These are phyloP conservation scores for Yamadazyma pseudoaaseri DNA, from an alignment of 1,139 yeast genomes.

Conservation along the genomic window DNA sequence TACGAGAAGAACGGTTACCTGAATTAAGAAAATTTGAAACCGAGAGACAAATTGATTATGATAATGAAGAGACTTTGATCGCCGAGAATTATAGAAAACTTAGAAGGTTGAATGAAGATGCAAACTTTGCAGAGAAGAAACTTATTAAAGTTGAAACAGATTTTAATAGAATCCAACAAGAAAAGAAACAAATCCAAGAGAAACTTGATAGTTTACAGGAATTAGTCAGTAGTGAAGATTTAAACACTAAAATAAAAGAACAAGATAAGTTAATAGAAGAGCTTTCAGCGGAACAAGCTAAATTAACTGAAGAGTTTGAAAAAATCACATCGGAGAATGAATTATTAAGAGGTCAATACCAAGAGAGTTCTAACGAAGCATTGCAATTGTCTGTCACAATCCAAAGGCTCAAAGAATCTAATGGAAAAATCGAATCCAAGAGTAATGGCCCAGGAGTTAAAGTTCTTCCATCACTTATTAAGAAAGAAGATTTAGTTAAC, in stretches of 20 bases:
- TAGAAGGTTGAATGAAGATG: conserved; percentile 49
- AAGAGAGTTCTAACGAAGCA: conserved; percentile 52
- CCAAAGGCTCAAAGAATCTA: conserved; percentile 25
- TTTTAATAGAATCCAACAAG: conserved; percentile 18
- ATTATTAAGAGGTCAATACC: conserved; percentile 47
- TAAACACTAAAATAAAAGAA: conserved; percentile 15
- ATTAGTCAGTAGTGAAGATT: conserved; percentile 6
- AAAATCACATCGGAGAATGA: conserved; percentile 37
- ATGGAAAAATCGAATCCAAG: conserved; percentile 30
- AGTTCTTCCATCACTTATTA: conserved; percentile 36
- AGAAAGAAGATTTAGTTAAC: conserved; percentile 33
- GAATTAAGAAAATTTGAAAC: conserved; percentile 44
- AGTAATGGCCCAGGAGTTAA: conserved; percentile 45
- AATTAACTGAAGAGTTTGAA: conserved; percentile 25
- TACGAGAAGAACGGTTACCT: conserved; percentile 25
- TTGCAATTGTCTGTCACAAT: conserved; percentile 45
- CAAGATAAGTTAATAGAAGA: conserved; percentile 29
- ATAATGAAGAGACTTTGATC: conserved; percentile 46
- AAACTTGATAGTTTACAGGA: conserved; percentile 20
- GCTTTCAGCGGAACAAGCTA: conserved; percentile 28
- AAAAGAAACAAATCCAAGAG: conserved; percentile 16
- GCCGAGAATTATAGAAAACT: conserved; percentile 48
- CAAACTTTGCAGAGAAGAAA: conserved; percentile 46
- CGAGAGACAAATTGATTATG: conserved; percentile 48
- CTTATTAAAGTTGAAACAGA: conserved; percentile 42